Evolutionary conservation across 1,284 basidiomycete species (phyloP), one percentile per base, ranked within the genome.

Genomic region (Pholiota adiposa): DNA sequence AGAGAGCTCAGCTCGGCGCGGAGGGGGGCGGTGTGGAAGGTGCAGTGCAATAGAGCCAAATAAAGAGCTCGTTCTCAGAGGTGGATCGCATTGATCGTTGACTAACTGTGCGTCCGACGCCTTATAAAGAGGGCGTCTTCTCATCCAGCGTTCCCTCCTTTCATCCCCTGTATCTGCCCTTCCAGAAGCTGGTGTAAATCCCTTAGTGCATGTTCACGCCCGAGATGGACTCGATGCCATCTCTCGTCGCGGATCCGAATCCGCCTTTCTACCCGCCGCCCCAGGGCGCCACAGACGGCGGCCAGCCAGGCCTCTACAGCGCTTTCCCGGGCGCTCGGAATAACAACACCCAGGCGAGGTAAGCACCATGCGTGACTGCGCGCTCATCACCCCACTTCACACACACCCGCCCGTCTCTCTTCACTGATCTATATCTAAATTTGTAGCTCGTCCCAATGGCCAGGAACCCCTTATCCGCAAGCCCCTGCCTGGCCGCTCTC

Each of bases 221-320:
- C 11, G 7, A 23, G 2, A 23, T 16, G 21, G 36, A 53, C n/a
- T 41, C 53, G 25, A 33, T 54, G 41, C 27, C 53, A 11, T 14
- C 53, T 6, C 19, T 23, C 3, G 27, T 44, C n/a, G 4, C 36
- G 4, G 53, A 54, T 33, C 41, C 18, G 18, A 54, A 40, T 23
- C 54, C 54, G 19, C 54, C 54, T 4, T 56, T 56, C 25, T 56
- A 50, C 46, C 54, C 54, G 7, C 54, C 54, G 21, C 54, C 54
- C 11, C 54, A 40, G 3, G 54, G 54, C 18, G 54, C 36, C 21
- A 46, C 48, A 2, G 54, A 56, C 25, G 54, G 54, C 25, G 54
- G 54, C 7, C 54, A 56, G 38, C 54, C 54, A n/a, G 54, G 54
- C 14, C 25, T 41, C n/a, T 56, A 16, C 25, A 23, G 25, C 27